Evolutionary conservation across 2,329 filamentous ascomycete species (phyloP), one percentile per base, ranked within the genome.

Genomic region (Verticillium isaacii): DNA sequence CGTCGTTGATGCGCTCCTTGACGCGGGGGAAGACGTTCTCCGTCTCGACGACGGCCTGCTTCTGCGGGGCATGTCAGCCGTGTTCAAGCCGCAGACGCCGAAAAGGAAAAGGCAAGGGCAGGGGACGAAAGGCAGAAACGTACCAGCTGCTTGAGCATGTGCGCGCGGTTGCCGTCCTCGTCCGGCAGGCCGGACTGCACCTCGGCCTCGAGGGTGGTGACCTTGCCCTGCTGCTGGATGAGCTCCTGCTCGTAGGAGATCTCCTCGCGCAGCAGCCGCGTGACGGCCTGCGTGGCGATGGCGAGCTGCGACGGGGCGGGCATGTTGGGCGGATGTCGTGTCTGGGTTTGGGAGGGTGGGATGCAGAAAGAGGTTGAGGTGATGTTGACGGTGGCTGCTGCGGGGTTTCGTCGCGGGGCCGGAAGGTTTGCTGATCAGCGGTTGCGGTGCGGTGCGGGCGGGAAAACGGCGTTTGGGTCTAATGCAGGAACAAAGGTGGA

Each of bases 241-340:
- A 93, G 84, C 75, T 99, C 95, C 72, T 90, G 90, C 81, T 93
- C 90, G 79, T 99, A 98, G 69, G 89, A 94, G 45, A 85, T 81
- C 75, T 97, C 92, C 76, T 99, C 95, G 77, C 96, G 97, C 67
- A 97, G 86, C 57, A 98, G 85, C 63, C 95, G 92, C 69, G 85
- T 82, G 67, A 98, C 86, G 23, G 92, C 87, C 64, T 89, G 86
- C 29, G 91, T 95, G 55, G 90, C 88, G 72, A 97, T 95, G 69
- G 86, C 77, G 73, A 97, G 86, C 68, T 88, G 84, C 1, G 89
- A 88, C 55, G 91, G 90, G 36, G 92, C 83, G 3, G 91, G 84
- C 93, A 97, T 97, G 58, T 58, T 77, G 67, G 45, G 41, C 54
- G 60, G 32, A 34, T 56, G 57, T 17, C 19, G 29, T 58, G 19